These are phyloP conservation scores for Fusarium nisikadoi DNA, from an alignment of 2,329 filamentous ascomycete species.

Conservation along the genomic window DNA sequence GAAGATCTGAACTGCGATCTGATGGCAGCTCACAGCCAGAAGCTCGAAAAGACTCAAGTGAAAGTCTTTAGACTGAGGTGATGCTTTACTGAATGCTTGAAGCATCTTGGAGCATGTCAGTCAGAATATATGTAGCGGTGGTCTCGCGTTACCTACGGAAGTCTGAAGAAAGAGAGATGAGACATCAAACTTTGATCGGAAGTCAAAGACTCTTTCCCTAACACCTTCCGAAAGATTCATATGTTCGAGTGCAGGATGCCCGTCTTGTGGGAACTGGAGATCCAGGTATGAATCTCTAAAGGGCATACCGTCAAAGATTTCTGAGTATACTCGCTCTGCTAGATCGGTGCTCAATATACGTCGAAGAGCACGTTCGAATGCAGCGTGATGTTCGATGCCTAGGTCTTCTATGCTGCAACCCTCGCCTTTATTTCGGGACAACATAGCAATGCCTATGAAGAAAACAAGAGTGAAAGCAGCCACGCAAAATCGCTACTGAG, in stretches of 20 bases:
- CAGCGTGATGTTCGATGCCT: fast-evolving
- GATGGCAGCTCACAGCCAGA: not conserved
- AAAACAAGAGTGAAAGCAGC: fast-evolving
- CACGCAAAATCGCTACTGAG: fast-evolving
- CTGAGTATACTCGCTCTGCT: not conserved
- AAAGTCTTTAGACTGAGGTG: not conserved
- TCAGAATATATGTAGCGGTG: fast-evolving
- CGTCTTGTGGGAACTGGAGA: not conserved
- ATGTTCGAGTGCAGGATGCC: conserved; percentile 1
- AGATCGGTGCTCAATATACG: not conserved
- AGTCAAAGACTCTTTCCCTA: not conserved
- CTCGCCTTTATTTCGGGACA: not conserved
- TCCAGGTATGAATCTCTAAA: not conserved
- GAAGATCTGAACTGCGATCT: not conserved
- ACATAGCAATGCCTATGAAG: not conserved
- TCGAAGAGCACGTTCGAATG: not conserved
- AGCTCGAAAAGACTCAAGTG: conserved; percentile 2
- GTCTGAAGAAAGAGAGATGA: fast-evolving
- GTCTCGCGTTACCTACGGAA: not conserved
- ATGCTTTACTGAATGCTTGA: not conserved
- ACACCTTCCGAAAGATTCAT: not conserved
- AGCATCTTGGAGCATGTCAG: not conserved
- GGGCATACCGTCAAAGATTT: conserved; percentile 10
- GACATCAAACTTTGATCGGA: not conserved
- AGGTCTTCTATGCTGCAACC: not conserved